Conservation (phyloP, 2,329 filamentous ascomycete genomes). For the Apiospora rasikravindrae region DNA sequence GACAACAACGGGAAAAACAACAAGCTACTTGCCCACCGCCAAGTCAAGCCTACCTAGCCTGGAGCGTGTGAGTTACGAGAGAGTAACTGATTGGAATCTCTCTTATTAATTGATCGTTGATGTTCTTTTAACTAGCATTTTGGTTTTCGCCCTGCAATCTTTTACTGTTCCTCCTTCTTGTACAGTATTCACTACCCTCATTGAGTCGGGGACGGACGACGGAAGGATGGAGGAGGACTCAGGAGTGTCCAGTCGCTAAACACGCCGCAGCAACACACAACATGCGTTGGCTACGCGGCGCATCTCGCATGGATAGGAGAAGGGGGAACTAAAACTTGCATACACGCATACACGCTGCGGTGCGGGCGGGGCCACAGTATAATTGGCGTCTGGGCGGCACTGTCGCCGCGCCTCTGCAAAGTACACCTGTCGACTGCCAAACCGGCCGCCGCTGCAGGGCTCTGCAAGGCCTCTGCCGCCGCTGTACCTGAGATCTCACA, state of each 20-base stretch:
- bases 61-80: background rate
- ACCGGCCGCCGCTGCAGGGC: background rate
- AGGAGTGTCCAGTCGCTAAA: background rate
- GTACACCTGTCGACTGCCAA: background rate
- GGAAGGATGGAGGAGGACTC: background rate
- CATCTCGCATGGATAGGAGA: constrained; percentile 19
- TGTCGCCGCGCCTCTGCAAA: background rate
- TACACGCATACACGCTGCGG: constrained; percentile 3
- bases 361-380: constrained; percentile 8
- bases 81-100: background rate
- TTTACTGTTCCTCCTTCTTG: background rate
- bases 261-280: constrained; percentile 3
- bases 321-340: constrained; percentile 18
- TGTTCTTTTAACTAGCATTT: background rate
- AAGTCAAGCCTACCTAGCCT: background rate
- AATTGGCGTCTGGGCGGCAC: background rate
- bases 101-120: background rate
- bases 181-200: background rate
- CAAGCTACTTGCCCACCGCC: background rate
- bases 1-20: constrained; percentile 6
- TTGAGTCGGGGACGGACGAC: background rate
- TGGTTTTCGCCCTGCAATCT: background rate
- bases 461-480: background rate
- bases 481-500: constrained; percentile 12
- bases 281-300: constrained; percentile 14